A percentile compares a stretch with the other conserved stretches of the same genome.
phyloP scores from a whole-genome alignment of 495 filamentous ascomycete genomes.

The Aspergillus cristatus region DNA sequence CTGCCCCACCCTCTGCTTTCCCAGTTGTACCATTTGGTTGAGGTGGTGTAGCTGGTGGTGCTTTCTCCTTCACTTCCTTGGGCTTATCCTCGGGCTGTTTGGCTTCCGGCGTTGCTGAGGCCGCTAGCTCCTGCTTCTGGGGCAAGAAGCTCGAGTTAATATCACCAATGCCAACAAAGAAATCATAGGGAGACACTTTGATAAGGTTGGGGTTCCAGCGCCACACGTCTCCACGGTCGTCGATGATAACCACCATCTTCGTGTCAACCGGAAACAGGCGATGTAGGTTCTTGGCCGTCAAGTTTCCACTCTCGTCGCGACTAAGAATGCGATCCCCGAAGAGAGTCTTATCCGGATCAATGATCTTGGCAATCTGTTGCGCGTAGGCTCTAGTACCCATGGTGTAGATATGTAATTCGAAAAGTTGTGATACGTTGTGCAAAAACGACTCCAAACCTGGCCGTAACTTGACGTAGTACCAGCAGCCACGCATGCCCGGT shows the following conservation, averaged over 20 bases:
- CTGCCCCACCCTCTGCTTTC: constrained; percentile 18
- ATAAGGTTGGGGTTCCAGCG: constrained; percentile 87
- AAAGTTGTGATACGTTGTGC: constrained; percentile 66
- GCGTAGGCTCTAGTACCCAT: constrained; percentile 98
- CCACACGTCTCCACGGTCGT: constrained; percentile 98
- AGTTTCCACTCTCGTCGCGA: constrained; percentile 88
- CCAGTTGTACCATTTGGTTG: constrained; percentile 27
- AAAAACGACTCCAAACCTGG: constrained; percentile 82
- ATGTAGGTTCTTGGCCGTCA: constrained; percentile 81
- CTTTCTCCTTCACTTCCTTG: constrained; percentile 12
- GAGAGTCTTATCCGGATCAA: constrained; percentile 81
- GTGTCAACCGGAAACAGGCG: constrained; percentile 93
- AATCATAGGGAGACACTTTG: constrained; percentile 91
- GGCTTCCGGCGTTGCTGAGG: not conserved
- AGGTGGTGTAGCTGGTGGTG: constrained; percentile 7
- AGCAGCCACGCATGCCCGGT: constrained; percentile 61
- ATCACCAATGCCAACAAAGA: constrained; percentile 95
- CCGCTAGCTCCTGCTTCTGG: constrained; percentile 65
- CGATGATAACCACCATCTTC: constrained; percentile 98
- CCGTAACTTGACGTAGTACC: constrained; percentile 99
- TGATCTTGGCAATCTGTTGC: constrained; percentile 79
- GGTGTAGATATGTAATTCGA: constrained; percentile 96
- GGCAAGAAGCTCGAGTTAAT: constrained; percentile 98
- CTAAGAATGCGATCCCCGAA: constrained; percentile 94
- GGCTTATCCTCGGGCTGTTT: constrained; percentile 13